These are phyloP conservation scores for Beauveria brongniartii DNA, from an alignment of 2,329 filamentous ascomycete genomes.

Conservation along the genomic window DNA sequence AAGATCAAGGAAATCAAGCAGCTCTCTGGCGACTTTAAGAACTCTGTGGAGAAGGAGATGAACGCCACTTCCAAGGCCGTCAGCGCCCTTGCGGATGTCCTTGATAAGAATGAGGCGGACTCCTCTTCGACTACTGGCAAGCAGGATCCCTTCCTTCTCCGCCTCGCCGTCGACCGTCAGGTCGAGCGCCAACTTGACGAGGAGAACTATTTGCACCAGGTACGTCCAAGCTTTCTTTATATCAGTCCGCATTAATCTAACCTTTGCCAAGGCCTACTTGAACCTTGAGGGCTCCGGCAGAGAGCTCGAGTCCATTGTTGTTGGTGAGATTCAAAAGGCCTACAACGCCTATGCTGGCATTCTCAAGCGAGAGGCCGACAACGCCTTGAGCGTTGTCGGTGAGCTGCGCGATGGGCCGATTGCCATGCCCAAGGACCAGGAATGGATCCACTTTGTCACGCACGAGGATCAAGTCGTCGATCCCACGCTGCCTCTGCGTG, in stretches of 20 bases:
- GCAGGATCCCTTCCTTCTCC: conserved; percentile 84
- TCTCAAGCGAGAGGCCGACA: conserved; percentile 82
- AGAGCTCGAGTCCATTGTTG: conserved; percentile 91
- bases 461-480: conserved; percentile 81
- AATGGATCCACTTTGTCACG: conserved; percentile 80
- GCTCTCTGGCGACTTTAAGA: conserved; percentile 91
- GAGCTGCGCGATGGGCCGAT: conserved; percentile 78
- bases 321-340: conserved; percentile 95
- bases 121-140: conserved; percentile 67
- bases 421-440: conserved; percentile 86
- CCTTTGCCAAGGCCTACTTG: conserved; percentile 63
- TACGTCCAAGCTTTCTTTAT: conserved; percentile 31
- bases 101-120: conserved; percentile 74
- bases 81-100: conserved; percentile 68
- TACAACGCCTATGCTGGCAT: conserved; percentile 92
- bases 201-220: conserved; percentile 92
- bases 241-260: conserved; percentile 12
- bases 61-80: conserved; percentile 75
- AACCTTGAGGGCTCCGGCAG: conserved; percentile 91
- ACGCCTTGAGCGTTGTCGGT: conserved; percentile 68
- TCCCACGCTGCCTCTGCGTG: conserved; percentile 69
- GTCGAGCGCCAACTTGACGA: conserved; percentile 90
- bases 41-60: conserved; percentile 91
- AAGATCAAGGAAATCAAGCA: conserved; percentile 99
- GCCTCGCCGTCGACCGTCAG: conserved; percentile 78